A percentile compares a stretch with the other conserved stretches of the same genome.
phyloP scores from a whole-genome alignment of 1,284 basidiomycete species.

The Ustilago lituana region DNA sequence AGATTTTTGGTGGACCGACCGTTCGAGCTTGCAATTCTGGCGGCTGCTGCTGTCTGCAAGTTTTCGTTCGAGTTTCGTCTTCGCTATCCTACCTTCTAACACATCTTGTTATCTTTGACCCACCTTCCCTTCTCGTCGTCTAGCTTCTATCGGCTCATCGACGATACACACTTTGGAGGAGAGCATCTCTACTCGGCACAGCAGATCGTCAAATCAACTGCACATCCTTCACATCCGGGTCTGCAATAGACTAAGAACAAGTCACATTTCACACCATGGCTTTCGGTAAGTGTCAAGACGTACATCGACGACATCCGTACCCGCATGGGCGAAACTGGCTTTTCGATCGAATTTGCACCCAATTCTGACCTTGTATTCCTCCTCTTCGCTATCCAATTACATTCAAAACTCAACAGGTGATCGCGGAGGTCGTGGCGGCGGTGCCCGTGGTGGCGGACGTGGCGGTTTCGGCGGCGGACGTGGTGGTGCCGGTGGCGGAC shows the following conservation, averaged over 20 bases:
- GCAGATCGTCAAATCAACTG: conserved; percentile 13
- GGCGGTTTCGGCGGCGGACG: conserved; percentile 52
- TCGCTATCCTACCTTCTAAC: conserved; percentile 10
- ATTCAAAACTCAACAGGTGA: conserved; percentile 35
- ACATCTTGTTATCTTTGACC: conserved; percentile 3
- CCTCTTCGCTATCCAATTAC: conserved; percentile 1
- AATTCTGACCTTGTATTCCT: conserved; percentile 10
- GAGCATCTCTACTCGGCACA: neutral
- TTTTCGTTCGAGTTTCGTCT: conserved; percentile 4
- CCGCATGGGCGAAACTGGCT: too few relatives aligned
- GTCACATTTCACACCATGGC: conserved; percentile 31
- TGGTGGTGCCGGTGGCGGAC: conserved; percentile 71
- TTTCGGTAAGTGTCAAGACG: conserved; percentile 34
- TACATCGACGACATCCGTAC: too few relatives aligned
- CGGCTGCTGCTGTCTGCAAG: conserved; percentile 7
- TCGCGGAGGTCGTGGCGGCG: conserved; percentile 61
- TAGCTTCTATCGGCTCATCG: conserved; percentile 8
- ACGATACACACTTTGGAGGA: conserved; percentile 3
- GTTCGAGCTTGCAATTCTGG: conserved; percentile 3
- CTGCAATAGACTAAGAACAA: conserved; percentile 26
- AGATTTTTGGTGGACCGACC: conserved; percentile 11
- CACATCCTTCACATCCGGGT: conserved; percentile 8
- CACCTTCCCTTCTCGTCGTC: conserved; percentile 10
- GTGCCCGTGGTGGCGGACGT: conserved; percentile 54
- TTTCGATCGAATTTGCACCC: neutral